Evolutionary conservation across 1,139 yeast genomes (phyloP), one percentile per base, ranked within the genome.

Genomic region (Schwanniomyces etchellsii): DNA sequence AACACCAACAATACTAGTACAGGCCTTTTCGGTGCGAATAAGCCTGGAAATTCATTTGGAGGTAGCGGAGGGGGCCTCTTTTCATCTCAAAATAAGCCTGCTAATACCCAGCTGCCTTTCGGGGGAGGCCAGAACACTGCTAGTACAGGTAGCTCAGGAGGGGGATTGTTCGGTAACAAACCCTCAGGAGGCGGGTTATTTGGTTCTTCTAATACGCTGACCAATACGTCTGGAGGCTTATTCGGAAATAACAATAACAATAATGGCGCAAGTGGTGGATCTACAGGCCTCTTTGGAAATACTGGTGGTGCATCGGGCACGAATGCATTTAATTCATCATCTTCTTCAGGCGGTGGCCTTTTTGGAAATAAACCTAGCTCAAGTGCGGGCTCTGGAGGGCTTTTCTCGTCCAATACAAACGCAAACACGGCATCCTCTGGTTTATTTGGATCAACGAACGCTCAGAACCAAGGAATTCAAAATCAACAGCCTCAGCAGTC

Each of bases 261-360:
- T 21, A n/a, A 7, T 7, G 21, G 21, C n/a, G 30, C 35, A 32
- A n/a, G 9, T 7, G 21, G 21, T 18, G 30, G 34, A 32, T 34
- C 38, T 23, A 51, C 64, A 10, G 59, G 67, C 4, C 42, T 64
- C 12, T 66, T 70, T 52, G 76, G 73, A 10, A 42, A 49, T 24
- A 57, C 51, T 38, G 56, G 57, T 14, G 11, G 5, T 6, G 29
- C 28, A 11, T 30, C 36, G 12, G 13, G 34, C 4, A 44, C 47
- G 7, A 46, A 46, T 7, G 34, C 43, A 17, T 47, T 48, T 36
- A 53, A 50, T 2, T 20, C 24, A 14, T 32, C 31, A 33, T 41
- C 37, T 25, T 31, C 34, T 22, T 32, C 38, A 4, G 25, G 41
- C 10, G 52, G 64, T 9, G 60, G 70, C 3, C 44, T 65, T 10